These are phyloP conservation scores for Monosporascus sp. DNA, from an alignment of 2,329 filamentous ascomycete genomes.

Conservation along the genomic window DNA sequence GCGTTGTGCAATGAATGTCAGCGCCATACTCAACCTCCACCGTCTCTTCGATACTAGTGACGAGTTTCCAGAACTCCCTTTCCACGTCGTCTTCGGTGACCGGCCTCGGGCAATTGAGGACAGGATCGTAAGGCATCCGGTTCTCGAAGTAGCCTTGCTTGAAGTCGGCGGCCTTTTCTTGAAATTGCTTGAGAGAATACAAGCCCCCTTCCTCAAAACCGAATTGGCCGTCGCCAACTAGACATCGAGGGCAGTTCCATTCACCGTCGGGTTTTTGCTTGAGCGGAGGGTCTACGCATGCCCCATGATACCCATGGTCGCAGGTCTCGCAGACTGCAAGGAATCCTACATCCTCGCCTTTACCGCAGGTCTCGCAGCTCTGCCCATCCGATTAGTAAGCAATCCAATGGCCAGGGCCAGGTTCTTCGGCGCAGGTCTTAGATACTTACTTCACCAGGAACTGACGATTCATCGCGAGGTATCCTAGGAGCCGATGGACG, in stretches of 20 bases:
- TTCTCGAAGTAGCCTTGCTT: slow-evolving; percentile 90
- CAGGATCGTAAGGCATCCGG: slow-evolving; percentile 82
- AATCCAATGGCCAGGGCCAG: not conserved
- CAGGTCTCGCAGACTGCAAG: slow-evolving; percentile 87
- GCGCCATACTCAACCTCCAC: slow-evolving; percentile 98
- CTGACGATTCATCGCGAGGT: slow-evolving; percentile 46
- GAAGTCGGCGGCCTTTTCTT: slow-evolving; percentile 92
- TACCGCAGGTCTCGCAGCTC: slow-evolving; percentile 84
- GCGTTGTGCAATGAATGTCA: slow-evolving; percentile 96
- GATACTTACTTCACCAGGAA: slow-evolving; percentile 37
- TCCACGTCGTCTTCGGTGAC: slow-evolving; percentile 95
- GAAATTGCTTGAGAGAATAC: slow-evolving; percentile 92
- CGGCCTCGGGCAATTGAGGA: slow-evolving; percentile 72
- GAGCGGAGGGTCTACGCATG: slow-evolving; percentile 82
- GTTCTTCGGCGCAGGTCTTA: not conserved
- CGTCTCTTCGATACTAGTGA: slow-evolving; percentile 88
- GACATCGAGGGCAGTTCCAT: slow-evolving; percentile 93
- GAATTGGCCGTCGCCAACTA: slow-evolving; percentile 94
- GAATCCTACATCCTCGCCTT: slow-evolving; percentile 64
- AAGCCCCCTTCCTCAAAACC: slow-evolving; percentile 95
- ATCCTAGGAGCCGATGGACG: slow-evolving; percentile 71
- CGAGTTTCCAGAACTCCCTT: slow-evolving; percentile 91
- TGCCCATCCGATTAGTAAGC: slow-evolving; percentile 29
- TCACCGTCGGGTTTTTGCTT: slow-evolving; percentile 74
- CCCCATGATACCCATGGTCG: slow-evolving; percentile 79